A percentile compares a stretch with the other conserved stretches of the same genome.
These are phyloP conservation scores for Ocimum tenuiflorum DNA, from an alignment of 257 asterid genomes.

Conservation along the genomic window DNA sequence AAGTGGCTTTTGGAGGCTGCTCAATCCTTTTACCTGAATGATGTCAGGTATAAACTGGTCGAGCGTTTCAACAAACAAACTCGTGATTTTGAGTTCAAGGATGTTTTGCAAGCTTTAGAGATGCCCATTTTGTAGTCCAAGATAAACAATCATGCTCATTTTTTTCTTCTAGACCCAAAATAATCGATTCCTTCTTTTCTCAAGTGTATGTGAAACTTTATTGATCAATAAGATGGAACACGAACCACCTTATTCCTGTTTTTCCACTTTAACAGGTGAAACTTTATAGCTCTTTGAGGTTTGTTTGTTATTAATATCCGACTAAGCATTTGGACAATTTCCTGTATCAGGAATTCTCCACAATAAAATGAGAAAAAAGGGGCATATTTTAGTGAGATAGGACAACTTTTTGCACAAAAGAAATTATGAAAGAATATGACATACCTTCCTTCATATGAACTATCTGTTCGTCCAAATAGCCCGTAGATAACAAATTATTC, in stretches of 20 bases:
- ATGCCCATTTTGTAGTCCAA: conserved; percentile 58
- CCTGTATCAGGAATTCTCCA: background rate
- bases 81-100: conserved; percentile 82
- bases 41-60: conserved; percentile 74
- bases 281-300: background rate
- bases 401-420: too few relatives aligned
- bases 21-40: conserved; percentile 80
- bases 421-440: too few relatives aligned
- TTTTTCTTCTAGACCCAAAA: background rate
- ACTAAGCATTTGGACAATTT: background rate
- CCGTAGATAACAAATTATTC: too few relatives aligned
- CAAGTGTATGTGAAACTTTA: background rate
- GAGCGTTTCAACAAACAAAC: conserved; percentile 80
- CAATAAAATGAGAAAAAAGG: too few relatives aligned
- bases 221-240: conserved; percentile 8
- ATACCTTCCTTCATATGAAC: too few relatives aligned
- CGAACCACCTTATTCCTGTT: background rate
- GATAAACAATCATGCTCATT: background rate
- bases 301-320: background rate
- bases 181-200: background rate
- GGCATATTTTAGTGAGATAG: too few relatives aligned
- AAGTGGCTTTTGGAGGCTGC: conserved; percentile 84
- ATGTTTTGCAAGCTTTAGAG: conserved; percentile 68
- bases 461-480: too few relatives aligned
- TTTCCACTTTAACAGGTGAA: background rate